phyloP scores from a whole-genome alignment of 495 filamentous ascomycete species.

The Aspergillus nanangensis region DNA sequence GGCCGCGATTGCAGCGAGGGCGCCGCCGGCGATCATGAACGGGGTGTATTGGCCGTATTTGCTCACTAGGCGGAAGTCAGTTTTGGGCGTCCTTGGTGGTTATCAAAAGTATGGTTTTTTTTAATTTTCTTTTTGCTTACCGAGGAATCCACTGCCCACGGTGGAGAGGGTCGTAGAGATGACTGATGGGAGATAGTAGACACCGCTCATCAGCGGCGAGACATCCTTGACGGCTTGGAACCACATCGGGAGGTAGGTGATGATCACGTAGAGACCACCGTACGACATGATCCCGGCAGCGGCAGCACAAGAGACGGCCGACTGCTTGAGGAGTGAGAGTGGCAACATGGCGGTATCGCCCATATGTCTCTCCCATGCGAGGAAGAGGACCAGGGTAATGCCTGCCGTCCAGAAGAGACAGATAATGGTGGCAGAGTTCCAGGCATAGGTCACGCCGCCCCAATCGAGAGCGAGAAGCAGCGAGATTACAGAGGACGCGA shows the following conservation, averaged over 20 bases:
- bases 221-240: constrained; percentile 24
- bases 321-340: constrained; percentile 16
- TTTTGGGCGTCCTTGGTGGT: too few relatives aligned
- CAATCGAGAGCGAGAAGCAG: constrained; percentile 14
- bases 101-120: too few relatives aligned
- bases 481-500: too few relatives aligned
- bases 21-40: constrained; percentile 52
- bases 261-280: constrained; percentile 7
- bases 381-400: constrained; percentile 18
- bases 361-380: constrained; percentile 36
- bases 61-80: too few relatives aligned
- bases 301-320: constrained; percentile 20
- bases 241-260: constrained; percentile 27
- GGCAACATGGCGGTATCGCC: constrained; percentile 48
- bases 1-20: constrained; percentile 52
- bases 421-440: constrained; percentile 16
- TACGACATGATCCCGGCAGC: constrained; percentile 15
- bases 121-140: too few relatives aligned
- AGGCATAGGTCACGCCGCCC: constrained; percentile 19
- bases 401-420: constrained; percentile 19
- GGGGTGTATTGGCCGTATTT: too few relatives aligned
- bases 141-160: background rate
- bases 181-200: constrained; percentile 28
- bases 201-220: constrained; percentile 26
- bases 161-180: constrained; percentile 27